Evolutionary conservation across 1,284 basidiomycete genomes (phyloP).

Genomic region (Heterobasidion parviporum): DNA sequence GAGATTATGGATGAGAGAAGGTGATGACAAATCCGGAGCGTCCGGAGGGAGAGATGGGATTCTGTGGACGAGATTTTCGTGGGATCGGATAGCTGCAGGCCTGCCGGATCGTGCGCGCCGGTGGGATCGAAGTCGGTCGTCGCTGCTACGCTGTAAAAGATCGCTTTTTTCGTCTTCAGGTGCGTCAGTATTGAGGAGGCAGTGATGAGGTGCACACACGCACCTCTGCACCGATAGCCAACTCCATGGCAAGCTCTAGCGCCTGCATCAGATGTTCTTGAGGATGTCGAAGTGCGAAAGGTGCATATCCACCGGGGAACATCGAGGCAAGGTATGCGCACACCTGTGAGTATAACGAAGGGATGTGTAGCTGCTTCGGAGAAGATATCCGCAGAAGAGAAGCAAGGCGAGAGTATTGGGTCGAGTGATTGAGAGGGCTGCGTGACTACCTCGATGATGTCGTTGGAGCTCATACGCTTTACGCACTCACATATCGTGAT

Average conservation of each 20-base stretch:
- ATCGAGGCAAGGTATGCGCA: constrained; percentile 30
- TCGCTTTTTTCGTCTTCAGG: constrained; percentile 46
- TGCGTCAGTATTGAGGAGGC: background rate
- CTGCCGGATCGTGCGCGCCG: constrained; percentile 14
- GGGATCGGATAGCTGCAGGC: constrained; percentile 14
- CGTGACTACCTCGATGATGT: constrained; percentile 6
- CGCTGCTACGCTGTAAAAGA: constrained; percentile 54
- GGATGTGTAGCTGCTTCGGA: constrained; percentile 45
- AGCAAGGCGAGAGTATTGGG: constrained; percentile 36
- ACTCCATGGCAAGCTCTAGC: constrained; percentile 36
- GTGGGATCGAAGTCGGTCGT: constrained; percentile 38
- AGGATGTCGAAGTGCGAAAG: constrained; percentile 23
- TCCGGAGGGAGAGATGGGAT: constrained; percentile 16
- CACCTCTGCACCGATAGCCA: constrained; percentile 33
- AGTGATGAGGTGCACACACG: background rate
- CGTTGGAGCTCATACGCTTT: background rate
- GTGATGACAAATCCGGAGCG: constrained; percentile 18
- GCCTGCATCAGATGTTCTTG: constrained; percentile 37
- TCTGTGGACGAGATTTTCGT: background rate
- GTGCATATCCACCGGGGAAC: constrained; percentile 31
- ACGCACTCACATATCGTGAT: constrained; percentile 51
- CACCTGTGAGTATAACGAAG: constrained; percentile 37
- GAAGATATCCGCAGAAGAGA: constrained; percentile 48
- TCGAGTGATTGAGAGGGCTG: constrained; percentile 36
- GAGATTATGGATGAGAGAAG: constrained; percentile 35